Conservation (phyloP, 441 rosid species). For the Populus trichocarpa region DNA sequence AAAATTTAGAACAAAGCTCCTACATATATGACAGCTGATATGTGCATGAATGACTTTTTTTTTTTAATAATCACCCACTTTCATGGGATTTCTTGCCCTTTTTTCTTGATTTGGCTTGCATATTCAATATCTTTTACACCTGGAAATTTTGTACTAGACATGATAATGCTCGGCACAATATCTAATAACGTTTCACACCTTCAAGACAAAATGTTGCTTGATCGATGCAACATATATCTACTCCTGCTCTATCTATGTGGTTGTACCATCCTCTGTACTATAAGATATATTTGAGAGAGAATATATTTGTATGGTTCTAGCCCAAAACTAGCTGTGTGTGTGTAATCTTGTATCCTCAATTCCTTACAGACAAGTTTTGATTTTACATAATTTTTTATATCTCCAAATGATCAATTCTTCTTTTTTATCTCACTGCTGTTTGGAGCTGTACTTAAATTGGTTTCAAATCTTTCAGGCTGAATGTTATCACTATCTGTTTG, state of each 20-base stretch:
- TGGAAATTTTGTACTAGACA: neutral
- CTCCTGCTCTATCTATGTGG: too few species aligned
- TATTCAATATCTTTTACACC: neutral
- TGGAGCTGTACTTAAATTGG: conserved; percentile 1
- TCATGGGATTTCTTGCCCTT: neutral
- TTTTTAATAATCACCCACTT: neutral
- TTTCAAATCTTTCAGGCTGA: conserved; percentile 61
- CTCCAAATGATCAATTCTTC: too few species aligned
- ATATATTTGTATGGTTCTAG: neutral
- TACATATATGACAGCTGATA: neutral
- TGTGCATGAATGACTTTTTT: neutral
- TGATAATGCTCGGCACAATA: neutral
- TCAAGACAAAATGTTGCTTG: too few species aligned
- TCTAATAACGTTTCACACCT: too few species aligned
- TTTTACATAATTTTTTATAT: neutral
- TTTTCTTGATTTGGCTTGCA: neutral
- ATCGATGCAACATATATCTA: too few species aligned
- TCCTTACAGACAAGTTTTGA: neutral
- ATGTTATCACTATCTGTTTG: conserved; percentile 90
- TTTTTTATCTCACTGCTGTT: neutral
- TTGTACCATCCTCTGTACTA: too few species aligned
- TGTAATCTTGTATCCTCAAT: neutral
- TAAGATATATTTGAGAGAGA: neutral
- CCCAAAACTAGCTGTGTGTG: neutral
- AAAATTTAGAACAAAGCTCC: neutral